Base-by-base conservation (phyloP, 2,329 filamentous ascomycete species). In the Erysiphe pisi region DNA sequence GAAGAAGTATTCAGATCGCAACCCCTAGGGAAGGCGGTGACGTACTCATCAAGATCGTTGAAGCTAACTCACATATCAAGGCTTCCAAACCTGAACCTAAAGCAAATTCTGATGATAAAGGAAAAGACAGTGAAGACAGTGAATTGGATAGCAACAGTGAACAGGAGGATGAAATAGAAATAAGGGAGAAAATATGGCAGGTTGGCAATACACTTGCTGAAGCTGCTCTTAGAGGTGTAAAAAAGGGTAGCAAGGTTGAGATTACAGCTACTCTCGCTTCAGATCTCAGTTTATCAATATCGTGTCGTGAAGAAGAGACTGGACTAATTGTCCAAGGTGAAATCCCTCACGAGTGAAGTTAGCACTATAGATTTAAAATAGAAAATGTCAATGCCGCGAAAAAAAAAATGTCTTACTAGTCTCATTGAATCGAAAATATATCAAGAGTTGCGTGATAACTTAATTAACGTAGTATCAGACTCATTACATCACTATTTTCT, bases 151-250 rank as follows among this genome's bases (percentile, higher is more conserved):
- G 75, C 14, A 86, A 88, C 43, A 47, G 43, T 45, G 86, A 85
- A 14, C 85, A 85, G 76, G 88, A 92, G 65, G 93, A 97, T 52
- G 93, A 96, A 80, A 91, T 97, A 83, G 94, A 97, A 85, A 87
- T 90, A 81, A 88, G 94, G 79, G 92, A 97, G 84, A 93, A 95
- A 87, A 86, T 95, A 78, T 97, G 93, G 93, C 97, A 97, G 87
- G 88, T 93, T 73, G 92, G 92, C 80, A 89, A 87, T 79, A 86
- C 90, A 45, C 88, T 99, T 78, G 94, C 93, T 78, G 95, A 99
- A 86, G 91, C 93, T 16, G 91, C 91, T 47, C 85, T 99, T 82
- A 91, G 88, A 83, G 92, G 87, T 78, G 88, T 96, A 80, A 94
- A 94, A 89, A 93, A 94, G 85, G 91, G 89, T 78, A 88, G 89